Conservation (phyloP, 1,139 yeast genomes). For the Saccharomyces hybrid region DNA sequence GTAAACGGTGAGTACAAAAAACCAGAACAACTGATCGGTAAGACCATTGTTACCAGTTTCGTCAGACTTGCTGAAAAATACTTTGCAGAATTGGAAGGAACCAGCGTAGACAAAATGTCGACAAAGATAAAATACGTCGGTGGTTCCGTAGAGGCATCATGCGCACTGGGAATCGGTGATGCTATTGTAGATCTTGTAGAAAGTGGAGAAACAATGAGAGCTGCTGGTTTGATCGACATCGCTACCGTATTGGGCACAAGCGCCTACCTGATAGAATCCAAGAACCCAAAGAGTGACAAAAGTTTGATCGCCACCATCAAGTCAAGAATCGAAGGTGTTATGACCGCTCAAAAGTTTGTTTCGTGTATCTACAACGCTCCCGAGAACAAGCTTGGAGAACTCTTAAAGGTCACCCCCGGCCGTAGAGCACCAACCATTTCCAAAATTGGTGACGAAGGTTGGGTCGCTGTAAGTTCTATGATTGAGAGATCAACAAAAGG, state of each 20-base stretch:
- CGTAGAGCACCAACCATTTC: conserved; percentile 95
- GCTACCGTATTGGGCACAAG: conserved; percentile 82
- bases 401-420: conserved; percentile 84
- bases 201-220: conserved; percentile 97
- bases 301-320: conserved; percentile 56
- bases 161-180: conserved; percentile 96
- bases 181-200: conserved; percentile 97
- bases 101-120: conserved; percentile 41
- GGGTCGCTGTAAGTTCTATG: conserved; percentile 96
- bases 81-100: conserved; percentile 66
- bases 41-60: conserved; percentile 87
- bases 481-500: conserved; percentile 76
- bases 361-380: conserved; percentile 93
- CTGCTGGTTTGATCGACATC: conserved; percentile 89
- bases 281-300: conserved; percentile 49
- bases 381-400: conserved; percentile 50
- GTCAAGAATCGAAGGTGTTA: conserved; percentile 81
- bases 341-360: conserved; percentile 90
- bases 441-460: conserved; percentile 73
- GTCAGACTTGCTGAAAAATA: conserved; percentile 67
- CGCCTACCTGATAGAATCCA: conserved; percentile 83
- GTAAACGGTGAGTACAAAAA: conserved; percentile 53
- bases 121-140: conserved; percentile 88
- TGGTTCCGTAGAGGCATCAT: conserved; percentile 97
- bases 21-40: conserved; percentile 78